Percentiles rank a stretch among this genome's conserved stretches.
These are phyloP conservation scores for Huntiella savannae DNA, from an alignment of 2,329 filamentous ascomycete species.

Conservation along the genomic window DNA sequence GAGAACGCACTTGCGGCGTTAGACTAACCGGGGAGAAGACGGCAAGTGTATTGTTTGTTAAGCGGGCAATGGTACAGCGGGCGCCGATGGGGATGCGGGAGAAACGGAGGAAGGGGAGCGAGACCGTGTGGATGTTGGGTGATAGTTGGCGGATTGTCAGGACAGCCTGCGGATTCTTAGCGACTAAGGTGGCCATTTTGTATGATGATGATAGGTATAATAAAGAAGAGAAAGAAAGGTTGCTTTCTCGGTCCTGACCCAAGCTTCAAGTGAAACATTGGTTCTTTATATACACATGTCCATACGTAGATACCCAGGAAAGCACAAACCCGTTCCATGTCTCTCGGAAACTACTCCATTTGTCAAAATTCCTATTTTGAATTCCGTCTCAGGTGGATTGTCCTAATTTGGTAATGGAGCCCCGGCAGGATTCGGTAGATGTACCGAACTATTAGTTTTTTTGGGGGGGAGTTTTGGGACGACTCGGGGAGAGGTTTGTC, in stretches of 20 bases:
- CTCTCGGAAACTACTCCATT: background rate
- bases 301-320: background rate
- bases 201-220: background rate
- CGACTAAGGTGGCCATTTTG: slow-evolving; percentile 29
- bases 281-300: background rate
- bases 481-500: too few relatives aligned
- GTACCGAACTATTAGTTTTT: background rate
- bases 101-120: slow-evolving; percentile 67
- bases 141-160: slow-evolving; percentile 83
- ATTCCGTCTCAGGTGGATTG: background rate
- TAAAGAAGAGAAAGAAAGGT: background rate
- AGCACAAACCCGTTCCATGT: background rate
- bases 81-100: slow-evolving; percentile 69
- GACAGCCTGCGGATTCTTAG: slow-evolving; percentile 53
- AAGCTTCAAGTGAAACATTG: background rate
- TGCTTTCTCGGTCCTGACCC: background rate
- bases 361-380: background rate
- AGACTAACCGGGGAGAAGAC: slow-evolving; percentile 85
- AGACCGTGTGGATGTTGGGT: slow-evolving; percentile 59
- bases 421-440: background rate
- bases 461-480: background rate
- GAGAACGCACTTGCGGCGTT: slow-evolving; percentile 50
- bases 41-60: slow-evolving; percentile 59
- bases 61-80: slow-evolving; percentile 66
- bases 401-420: background rate